These are phyloP conservation scores for Cryptococcus hybrid DNA, from an alignment of 1,284 basidiomycete species.

Conservation along the genomic window DNA sequence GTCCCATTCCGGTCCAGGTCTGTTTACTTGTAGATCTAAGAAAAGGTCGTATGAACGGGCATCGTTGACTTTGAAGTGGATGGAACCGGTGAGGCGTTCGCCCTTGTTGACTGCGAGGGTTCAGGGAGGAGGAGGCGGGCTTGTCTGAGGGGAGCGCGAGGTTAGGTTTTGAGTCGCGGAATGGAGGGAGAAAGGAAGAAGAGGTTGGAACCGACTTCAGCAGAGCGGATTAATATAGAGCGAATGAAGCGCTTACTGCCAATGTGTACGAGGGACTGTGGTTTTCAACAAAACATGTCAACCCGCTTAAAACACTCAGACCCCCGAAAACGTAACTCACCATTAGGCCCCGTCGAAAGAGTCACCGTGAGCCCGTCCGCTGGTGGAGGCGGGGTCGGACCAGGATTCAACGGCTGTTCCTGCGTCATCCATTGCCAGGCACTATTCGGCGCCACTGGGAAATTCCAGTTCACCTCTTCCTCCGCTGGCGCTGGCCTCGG, in stretches of 20 bases:
- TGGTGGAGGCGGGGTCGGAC: constrained; percentile 38
- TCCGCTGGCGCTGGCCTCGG: constrained; percentile 17
- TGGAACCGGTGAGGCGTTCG: constrained; percentile 39
- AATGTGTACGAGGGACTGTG: constrained; percentile 46
- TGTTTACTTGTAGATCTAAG: constrained; percentile 37
- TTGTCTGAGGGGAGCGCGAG: neutral
- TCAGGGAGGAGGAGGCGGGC: neutral
- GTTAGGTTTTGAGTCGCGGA: too few relatives aligned
- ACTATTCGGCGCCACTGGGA: constrained; percentile 19
- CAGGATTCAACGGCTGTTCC: constrained; percentile 43
- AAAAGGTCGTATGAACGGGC: constrained; percentile 47
- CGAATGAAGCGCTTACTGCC: constrained; percentile 38
- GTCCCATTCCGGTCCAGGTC: constrained; percentile 24
- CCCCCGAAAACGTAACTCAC: too few relatives aligned
- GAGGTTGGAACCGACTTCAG: neutral
- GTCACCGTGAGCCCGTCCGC: constrained; percentile 38
- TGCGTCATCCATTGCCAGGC: constrained; percentile 38
- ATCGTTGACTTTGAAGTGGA: constrained; percentile 46
- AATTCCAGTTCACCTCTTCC: constrained; percentile 30
- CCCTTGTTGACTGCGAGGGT: constrained; percentile 48
- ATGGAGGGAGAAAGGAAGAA: too few relatives aligned
- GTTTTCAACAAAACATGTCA: too few relatives aligned
- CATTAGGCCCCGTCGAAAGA: constrained; percentile 45
- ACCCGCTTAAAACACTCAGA: too few relatives aligned
- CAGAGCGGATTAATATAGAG: neutral